Percentiles rank a stretch among this genome's conserved stretches.
Evolutionary conservation across 2,329 filamentous ascomycete species (phyloP).

Genomic region (Pseudopithomyces maydicus): DNA sequence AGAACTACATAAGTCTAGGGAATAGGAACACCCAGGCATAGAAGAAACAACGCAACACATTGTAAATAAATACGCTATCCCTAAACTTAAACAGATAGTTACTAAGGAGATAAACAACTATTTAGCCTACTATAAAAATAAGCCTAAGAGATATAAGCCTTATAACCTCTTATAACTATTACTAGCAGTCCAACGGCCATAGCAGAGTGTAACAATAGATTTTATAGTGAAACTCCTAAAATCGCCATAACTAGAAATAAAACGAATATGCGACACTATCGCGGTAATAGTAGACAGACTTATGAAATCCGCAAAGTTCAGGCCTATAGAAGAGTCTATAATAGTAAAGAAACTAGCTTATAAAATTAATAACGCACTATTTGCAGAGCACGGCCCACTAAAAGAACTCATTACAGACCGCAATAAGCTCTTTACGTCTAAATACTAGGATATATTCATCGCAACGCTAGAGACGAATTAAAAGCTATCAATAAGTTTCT

Average conservation of each 20-base stretch:
- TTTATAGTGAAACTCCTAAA: neutral
- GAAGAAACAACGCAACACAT: neutral
- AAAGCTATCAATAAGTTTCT: slow-evolving; percentile 3
- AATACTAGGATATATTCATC: neutral
- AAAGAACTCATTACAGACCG: neutral
- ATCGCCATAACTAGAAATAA: neutral
- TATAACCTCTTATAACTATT: neutral
- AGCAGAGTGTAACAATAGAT: neutral
- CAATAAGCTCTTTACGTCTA: slow-evolving; percentile 4
- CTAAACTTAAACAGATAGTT: neutral
- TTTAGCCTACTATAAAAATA: neutral
- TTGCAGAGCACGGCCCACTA: neutral
- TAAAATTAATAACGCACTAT: neutral
- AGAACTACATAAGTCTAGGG: neutral
- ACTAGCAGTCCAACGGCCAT: neutral
- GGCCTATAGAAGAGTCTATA: neutral
- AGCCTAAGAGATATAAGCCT: neutral
- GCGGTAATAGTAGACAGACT: neutral
- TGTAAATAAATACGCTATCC: neutral
- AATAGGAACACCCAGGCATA: neutral
- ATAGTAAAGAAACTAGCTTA: neutral
- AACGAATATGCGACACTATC: neutral
- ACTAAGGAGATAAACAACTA: neutral
- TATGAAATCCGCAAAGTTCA: neutral
- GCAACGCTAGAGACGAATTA: neutral